Conservation (phyloP, 257 asterid genomes). For the Lithospermum erythrorhizon region DNA sequence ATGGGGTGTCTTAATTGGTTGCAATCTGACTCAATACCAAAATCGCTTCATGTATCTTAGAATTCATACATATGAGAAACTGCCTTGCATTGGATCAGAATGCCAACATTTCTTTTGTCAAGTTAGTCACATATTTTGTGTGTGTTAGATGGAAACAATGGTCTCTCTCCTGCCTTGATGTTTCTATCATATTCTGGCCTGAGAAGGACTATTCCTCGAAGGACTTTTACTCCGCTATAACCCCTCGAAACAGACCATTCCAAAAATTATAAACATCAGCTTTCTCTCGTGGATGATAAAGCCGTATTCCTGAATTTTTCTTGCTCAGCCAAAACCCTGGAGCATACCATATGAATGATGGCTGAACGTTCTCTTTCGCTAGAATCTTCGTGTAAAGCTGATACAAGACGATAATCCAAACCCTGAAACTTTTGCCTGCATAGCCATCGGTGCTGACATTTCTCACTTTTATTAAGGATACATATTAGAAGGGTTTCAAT, state of each 20-base stretch:
- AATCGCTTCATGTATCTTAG: conserved; percentile 47
- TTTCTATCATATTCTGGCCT: conserved; percentile 76
- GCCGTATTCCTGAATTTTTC: conserved; percentile 21
- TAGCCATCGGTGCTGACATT: conserved; percentile 34
- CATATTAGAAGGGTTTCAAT: conserved; percentile 53
- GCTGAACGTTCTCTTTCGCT: conserved; percentile 25
- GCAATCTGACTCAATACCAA: conserved; percentile 35
- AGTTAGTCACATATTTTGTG: conserved; percentile 42
- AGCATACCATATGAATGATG: conserved; percentile 56
- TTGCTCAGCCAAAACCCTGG: conserved; percentile 67
- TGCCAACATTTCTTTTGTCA: conserved; percentile 44
- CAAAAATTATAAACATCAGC: conserved; percentile 79
- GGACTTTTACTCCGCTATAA: conserved; percentile 81
- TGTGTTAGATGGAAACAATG: conserved; percentile 67
- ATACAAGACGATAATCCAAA: conserved; percentile 33
- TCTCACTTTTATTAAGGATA: conserved; percentile 43
- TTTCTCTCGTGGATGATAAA: conserved; percentile 42
- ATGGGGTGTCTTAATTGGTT: conserved; percentile 49
- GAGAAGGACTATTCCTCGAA: conserved; percentile 78
- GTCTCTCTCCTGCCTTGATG: conserved; percentile 82
- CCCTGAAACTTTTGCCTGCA: conserved; percentile 64
- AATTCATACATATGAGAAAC: conserved; percentile 44
- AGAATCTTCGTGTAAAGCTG: conserved; percentile 7
- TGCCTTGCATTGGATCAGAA: conserved; percentile 29
- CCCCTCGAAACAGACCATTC: conserved; percentile 77